phyloP scores from a whole-genome alignment of 371 early-diverging fungal species.

The Apophysomyces ossiformis region DNA sequence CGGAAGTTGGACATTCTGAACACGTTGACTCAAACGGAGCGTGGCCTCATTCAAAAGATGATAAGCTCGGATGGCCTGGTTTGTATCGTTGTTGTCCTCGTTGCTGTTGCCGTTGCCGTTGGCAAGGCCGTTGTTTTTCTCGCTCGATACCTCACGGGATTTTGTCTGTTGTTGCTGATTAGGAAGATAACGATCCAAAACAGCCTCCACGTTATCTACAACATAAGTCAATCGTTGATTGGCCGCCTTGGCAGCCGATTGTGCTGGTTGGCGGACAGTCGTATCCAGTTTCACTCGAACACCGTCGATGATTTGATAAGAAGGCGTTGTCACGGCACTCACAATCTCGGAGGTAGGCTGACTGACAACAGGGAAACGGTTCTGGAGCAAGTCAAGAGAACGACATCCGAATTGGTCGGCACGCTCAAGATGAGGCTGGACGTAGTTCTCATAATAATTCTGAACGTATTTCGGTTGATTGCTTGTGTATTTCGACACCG shows the following conservation, averaged over 20 bases:
- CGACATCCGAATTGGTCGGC: conserved; percentile 69
- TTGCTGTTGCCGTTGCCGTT: too few species aligned
- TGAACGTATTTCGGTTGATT: conserved; percentile 52
- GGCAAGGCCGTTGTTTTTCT: conserved; percentile 22
- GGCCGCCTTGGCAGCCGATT: conserved; percentile 47
- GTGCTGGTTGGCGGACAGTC: conserved; percentile 50
- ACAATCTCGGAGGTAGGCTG: conserved; percentile 66
- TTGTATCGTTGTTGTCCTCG: conserved; percentile 42
- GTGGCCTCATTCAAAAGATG: conserved; percentile 34
- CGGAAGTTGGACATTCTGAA: conserved; percentile 30
- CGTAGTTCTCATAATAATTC: conserved; percentile 48
- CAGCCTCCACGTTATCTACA: conserved; percentile 51
- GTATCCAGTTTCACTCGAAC: conserved; percentile 46
- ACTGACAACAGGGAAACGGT: conserved; percentile 64
- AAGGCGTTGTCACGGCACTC: conserved; percentile 47
- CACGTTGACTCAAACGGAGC: conserved; percentile 35
- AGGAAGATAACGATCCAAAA: conserved; percentile 57
- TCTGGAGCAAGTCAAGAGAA: conserved; percentile 68
- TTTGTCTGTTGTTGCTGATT: conserved; percentile 19
- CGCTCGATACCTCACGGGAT: neutral
- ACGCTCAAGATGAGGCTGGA: conserved; percentile 60
- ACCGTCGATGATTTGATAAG: conserved; percentile 24
- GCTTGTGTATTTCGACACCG: conserved; percentile 38
- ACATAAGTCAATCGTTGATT: conserved; percentile 47
- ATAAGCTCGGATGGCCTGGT: conserved; percentile 44